Evolutionary conservation across 2,329 filamentous ascomycete species (phyloP), one percentile per base, ranked within the genome.

Genomic region (Penicillium sp.): DNA sequence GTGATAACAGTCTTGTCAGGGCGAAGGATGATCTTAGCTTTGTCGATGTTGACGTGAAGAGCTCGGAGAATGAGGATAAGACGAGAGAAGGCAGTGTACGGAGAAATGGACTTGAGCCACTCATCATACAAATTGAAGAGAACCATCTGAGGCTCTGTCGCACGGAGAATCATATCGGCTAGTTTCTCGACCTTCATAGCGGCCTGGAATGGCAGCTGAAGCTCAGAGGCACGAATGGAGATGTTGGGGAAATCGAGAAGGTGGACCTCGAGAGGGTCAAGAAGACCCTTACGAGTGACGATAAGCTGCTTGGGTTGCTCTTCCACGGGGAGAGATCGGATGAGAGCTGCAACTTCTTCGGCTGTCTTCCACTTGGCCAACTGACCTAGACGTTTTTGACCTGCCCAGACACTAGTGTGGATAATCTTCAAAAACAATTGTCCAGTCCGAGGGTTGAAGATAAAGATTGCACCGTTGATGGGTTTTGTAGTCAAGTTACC

Each of bases 121-220:
- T 99, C 94, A 67, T 99, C 94, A 68, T 97, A 99, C 36, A 99
- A 79, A 70, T 99, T 99, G 84, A 97, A 99, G 8, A 99, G 83
- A 49, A 99, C 94, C 94, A 99, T 99, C 76, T 99, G 94, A n/a
- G 94, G 94, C 72, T 97, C 94, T 0, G 94, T 99, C 2, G 94
- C 95, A 64, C 92, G 88, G 42, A 99, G 79, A 67, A 99, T 99
- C 93, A 99, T 97, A 76, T 99, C 95, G 62, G 93, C 95, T 42
- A 99, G 84, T 76, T 99, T 99, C 77, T 99, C 94, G 2, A 99
- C 92, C 81, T 99, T 99, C 93, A 99, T 99, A 0, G 95, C 95
- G 51, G 94, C 94, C 76, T 99, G 95, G 89, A 99, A 99, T 1
- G 94, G 94, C 61, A 99, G 80, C 74, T 99, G 94, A 64, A 99